Percentiles rank a stretch among this genome's conserved stretches.
Conservation (phyloP, 2,329 filamentous ascomycete species). For the Colletotrichum navitas region DNA sequence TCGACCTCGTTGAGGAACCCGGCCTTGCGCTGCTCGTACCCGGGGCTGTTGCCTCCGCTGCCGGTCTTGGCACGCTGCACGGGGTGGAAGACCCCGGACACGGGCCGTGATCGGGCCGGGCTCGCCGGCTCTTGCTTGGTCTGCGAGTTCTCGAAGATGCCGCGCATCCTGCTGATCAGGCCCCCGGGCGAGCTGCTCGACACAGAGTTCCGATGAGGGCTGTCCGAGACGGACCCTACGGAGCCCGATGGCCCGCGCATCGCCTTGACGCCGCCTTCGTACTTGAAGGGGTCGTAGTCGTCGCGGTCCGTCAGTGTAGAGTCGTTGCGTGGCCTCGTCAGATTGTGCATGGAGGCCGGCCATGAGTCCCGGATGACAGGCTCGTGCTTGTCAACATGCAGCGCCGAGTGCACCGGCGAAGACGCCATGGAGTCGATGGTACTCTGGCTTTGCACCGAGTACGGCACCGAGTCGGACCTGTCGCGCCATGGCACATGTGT, state of each 20-base stretch:
- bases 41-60: constrained; percentile 19
- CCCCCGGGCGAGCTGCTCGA: constrained; percentile 45
- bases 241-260: constrained; percentile 16
- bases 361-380: constrained; percentile 51
- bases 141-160: constrained; percentile 52
- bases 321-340: constrained; percentile 44
- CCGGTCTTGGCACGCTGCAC: constrained; percentile 30
- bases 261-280: constrained; percentile 40
- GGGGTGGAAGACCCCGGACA: constrained; percentile 45
- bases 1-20: constrained; percentile 43
- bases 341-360: constrained; percentile 42
- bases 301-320: constrained; percentile 45
- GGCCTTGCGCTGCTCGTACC: constrained; percentile 20
- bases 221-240: constrained; percentile 21
- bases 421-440: constrained; percentile 52
- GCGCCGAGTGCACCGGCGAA: constrained; percentile 48
- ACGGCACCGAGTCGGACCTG: constrained; percentile 50
- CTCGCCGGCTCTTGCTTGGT: constrained; percentile 37
- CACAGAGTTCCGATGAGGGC: constrained; percentile 21
- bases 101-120: constrained; percentile 45
- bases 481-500: constrained; percentile 51
- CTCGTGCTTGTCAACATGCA: constrained; percentile 48
- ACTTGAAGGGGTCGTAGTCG: constrained; percentile 48
- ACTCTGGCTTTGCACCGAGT: constrained; percentile 52
- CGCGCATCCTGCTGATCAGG: constrained; percentile 57